Evolutionary conservation across 2,329 filamentous ascomycete species (phyloP).

Genomic region (Daldinia sp.): DNA sequence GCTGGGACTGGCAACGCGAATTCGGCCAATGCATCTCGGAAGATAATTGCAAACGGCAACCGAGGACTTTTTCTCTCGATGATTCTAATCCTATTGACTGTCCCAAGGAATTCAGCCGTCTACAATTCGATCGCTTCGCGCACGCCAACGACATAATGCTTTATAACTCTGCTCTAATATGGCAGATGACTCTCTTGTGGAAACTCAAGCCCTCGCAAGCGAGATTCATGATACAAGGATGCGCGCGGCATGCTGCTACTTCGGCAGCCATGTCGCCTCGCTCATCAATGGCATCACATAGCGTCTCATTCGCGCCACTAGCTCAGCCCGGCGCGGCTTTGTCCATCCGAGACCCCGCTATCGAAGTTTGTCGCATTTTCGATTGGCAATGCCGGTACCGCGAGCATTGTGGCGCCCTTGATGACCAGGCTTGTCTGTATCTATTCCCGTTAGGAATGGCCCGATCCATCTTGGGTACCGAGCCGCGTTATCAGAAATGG

Average conservation of each 20-base stretch:
- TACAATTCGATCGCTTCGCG: constrained; percentile 25
- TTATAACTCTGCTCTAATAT: constrained; percentile 34
- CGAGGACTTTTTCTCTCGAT: neutral
- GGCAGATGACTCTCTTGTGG: constrained; percentile 34
- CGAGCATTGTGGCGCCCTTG: constrained; percentile 13
- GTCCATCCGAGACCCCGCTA: constrained; percentile 34
- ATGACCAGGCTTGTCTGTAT: constrained; percentile 33
- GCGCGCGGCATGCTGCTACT: constrained; percentile 23
- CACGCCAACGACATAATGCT: constrained; percentile 33
- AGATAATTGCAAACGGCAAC: neutral
- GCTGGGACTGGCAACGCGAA: constrained; percentile 33
- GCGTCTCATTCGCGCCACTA: constrained; percentile 29
- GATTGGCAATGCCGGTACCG: constrained; percentile 34
- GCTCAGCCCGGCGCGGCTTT: constrained; percentile 17
- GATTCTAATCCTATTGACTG: neutral
- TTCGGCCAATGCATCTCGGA: constrained; percentile 23
- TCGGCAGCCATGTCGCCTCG: neutral
- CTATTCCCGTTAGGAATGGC: constrained; percentile 37
- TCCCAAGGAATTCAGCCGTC: neutral
- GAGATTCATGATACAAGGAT: constrained; percentile 22
- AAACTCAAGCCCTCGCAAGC: constrained; percentile 25
- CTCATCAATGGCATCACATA: constrained; percentile 1
- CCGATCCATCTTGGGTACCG: constrained; percentile 25
- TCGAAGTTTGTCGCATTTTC: constrained; percentile 32
- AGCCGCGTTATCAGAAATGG: constrained; percentile 24